These are phyloP conservation scores for Gaeumannomyces tritici DNA, from an alignment of 2,329 filamentous ascomycete species.

Conservation along the genomic window DNA sequence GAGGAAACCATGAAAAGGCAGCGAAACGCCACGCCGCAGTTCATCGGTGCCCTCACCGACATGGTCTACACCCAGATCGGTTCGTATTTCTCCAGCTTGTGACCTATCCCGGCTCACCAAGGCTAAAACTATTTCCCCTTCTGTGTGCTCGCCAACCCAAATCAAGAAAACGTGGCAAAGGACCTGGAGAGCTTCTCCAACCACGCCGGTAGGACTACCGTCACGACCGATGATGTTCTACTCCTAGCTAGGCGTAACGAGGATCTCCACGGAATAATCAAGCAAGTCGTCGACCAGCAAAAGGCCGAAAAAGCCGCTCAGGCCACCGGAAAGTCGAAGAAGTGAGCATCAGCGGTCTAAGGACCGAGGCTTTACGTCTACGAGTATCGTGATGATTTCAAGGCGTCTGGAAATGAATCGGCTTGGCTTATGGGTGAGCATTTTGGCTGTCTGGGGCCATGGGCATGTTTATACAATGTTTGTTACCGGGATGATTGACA, in stretches of 20 bases:
- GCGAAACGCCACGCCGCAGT: conserved; percentile 84
- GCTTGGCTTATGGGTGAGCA: background rate
- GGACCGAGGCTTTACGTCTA: background rate
- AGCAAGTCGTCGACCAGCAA: conserved; percentile 53
- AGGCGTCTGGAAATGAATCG: background rate
- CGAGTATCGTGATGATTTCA: background rate
- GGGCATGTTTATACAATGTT: background rate
- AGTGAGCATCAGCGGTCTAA: background rate
- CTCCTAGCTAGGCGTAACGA: conserved; percentile 81
- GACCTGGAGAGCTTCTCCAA: conserved; percentile 51
- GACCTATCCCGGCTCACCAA: background rate
- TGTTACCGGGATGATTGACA: background rate
- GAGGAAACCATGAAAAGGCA: conserved; percentile 64
- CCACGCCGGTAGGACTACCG: conserved; percentile 71
- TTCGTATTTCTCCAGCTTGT: conserved; percentile 25
- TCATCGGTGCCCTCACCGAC: conserved; percentile 78
- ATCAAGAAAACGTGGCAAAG: conserved; percentile 42
- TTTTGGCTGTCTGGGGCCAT: background rate
- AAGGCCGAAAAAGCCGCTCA: conserved; percentile 30
- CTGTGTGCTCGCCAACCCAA: background rate
- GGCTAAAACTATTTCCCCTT: background rate
- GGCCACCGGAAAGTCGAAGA: conserved; percentile 20
- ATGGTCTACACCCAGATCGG: conserved; percentile 82
- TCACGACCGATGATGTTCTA: conserved; percentile 81
- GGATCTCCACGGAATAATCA: conserved; percentile 68